Evolutionary conservation across 2,329 filamentous ascomycete species (phyloP), one percentile per base, ranked within the genome.

Genomic region (Ampelomyces quisqualis): DNA sequence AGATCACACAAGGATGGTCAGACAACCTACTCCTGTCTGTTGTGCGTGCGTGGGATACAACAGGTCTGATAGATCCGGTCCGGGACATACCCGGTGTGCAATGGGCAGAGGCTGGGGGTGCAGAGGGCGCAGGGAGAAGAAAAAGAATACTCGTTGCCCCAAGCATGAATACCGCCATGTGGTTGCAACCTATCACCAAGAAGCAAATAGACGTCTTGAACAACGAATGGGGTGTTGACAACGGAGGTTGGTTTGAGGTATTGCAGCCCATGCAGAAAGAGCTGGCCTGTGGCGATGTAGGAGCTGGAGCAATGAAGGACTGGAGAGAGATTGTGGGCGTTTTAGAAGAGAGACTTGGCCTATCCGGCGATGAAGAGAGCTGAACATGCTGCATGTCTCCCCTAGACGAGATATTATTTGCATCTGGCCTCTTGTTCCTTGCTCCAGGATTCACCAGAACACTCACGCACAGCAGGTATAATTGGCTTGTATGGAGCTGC

Each of bases 161-260:
- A 1, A 83, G 86, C 20, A 95, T 95, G 88, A 95, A 96, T 65
- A 89, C 82, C 17, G 82, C 84, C 3, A 95, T 95, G 90, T 95
- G 87, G 85, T 74, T 77, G 40, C 89, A 96, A 63, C 90, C 90
- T 2, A 73, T 95, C 31, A 95, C 90, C 1, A 76, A 70, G 34
- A 81, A 79, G 49, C 88, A 95, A 50, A 69, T 95, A 24, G 71
- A 71, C 27, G 73, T 86, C 0, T 71, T 96, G 32, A 77, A 84
- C 49, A 78, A 85, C 33, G 86, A 90, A 43, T 95, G 90, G 89
- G 84, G 83, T 5, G 55, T 60, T 7, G 51, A 52, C 31, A 66
- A 64, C 23, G 62, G 63, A 10, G 65, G 64, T 2, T 77, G 75
- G 85, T 78, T 93, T 51, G 82, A 88, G 58, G 80, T 95, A 13